phyloP scores from a whole-genome alignment of 2,329 filamentous ascomycete species.

The Neofusicoccum ribis region DNA sequence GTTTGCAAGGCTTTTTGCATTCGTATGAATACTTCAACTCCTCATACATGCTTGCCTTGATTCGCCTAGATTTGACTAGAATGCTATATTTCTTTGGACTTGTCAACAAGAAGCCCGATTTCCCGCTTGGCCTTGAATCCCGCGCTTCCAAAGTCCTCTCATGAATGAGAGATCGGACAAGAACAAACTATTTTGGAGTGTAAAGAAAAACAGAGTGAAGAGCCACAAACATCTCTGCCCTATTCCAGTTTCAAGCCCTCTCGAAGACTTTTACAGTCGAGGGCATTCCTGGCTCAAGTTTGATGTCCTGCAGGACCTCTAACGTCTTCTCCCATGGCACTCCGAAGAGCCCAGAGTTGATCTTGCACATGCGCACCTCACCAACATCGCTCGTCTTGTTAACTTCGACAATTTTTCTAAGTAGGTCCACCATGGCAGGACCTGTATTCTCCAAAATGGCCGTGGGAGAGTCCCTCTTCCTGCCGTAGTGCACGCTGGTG shows the following conservation, averaged over 20 bases:
- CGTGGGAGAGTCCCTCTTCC: conserved; percentile 40
- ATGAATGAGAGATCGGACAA: no score
- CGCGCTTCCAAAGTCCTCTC: no score
- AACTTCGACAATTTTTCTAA: conserved; percentile 42
- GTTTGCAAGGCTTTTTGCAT: no score
- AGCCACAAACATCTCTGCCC: no score
- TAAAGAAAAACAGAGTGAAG: no score
- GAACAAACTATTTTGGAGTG: no score
- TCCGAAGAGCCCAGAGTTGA: conserved; percentile 60
- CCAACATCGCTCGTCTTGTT: conserved; percentile 26
- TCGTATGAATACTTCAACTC: no score
- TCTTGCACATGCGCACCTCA: conserved; percentile 52
- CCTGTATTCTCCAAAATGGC: conserved; percentile 53
- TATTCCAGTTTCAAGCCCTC: not conserved
- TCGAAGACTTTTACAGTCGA: conserved; percentile 12
- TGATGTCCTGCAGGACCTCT: conserved; percentile 42
- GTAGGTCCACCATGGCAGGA: conserved; percentile 50
- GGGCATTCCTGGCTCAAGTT: conserved; percentile 21
- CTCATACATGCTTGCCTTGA: no score
- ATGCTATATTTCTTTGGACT: no score
- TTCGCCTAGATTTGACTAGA: no score
- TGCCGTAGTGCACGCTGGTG: conserved; percentile 54
- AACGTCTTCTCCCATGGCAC: conserved; percentile 56
- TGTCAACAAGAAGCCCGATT: no score
- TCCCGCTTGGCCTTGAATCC: no score